These are phyloP conservation scores for Leishmania major DNA, from an alignment of 208 protist species.

Conservation along the genomic window DNA sequence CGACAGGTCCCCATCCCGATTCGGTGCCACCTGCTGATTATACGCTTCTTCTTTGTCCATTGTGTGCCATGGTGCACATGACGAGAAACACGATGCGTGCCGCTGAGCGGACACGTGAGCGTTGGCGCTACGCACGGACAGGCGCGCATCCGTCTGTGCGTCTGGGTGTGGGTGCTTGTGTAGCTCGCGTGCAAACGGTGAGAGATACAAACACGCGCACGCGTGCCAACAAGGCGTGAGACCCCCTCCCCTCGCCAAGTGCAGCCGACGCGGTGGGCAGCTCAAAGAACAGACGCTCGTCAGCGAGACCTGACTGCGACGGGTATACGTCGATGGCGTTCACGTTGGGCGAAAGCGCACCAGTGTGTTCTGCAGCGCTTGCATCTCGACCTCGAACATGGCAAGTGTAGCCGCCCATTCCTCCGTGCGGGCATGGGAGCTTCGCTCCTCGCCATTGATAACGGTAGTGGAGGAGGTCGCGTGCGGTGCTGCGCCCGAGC, in stretches of 20 bases:
- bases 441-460: not conserved
- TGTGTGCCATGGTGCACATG: not conserved
- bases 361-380: not conserved
- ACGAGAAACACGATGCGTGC: not conserved
- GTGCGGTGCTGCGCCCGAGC: not conserved
- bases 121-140: not conserved
- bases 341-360: not conserved
- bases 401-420: not conserved
- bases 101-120: not conserved
- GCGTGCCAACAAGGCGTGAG: not conserved
- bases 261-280: not conserved
- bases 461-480: not conserved
- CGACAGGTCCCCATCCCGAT: not conserved
- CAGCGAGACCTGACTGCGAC: not conserved
- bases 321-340: not conserved
- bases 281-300: not conserved
- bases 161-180: not conserved
- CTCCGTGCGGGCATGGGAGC: no score
- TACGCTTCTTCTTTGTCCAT: not conserved
- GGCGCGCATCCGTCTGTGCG: not conserved
- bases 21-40: not conserved
- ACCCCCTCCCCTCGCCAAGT: not conserved
- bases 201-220: not conserved
- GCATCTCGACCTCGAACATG: constrained; percentile 3
- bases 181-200: not conserved